phyloP scores from a whole-genome alignment of 495 filamentous ascomycete genomes.

The Hypoxylon fragiforme region DNA sequence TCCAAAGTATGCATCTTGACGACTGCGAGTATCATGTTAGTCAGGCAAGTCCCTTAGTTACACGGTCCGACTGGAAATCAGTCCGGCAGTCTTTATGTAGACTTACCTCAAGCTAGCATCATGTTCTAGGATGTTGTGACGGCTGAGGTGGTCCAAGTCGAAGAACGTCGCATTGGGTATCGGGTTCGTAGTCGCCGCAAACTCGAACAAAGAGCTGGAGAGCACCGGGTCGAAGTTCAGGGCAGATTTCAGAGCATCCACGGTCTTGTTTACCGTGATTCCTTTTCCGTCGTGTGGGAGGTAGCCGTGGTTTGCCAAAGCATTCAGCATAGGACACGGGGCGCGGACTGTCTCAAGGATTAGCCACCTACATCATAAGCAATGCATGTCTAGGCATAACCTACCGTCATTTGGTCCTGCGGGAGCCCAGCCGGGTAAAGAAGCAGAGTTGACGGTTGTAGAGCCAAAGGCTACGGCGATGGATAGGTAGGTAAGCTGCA shows the following conservation, averaged over 20 bases:
- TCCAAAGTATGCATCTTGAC: constrained; percentile 49
- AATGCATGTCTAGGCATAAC: constrained; percentile 14
- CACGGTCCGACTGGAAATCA: too few relatives aligned
- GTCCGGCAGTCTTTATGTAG: too few relatives aligned
- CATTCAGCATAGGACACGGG: constrained; percentile 48
- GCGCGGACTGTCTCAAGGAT: constrained; percentile 31
- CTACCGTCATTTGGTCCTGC: constrained; percentile 27
- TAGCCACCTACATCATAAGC: constrained; percentile 17
- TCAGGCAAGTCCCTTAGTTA: not conserved
- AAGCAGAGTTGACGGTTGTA: not conserved
- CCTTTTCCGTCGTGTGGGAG: constrained; percentile 43
- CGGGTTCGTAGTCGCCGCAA: constrained; percentile 51
- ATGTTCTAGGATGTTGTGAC: constrained; percentile 55
- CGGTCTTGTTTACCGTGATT: constrained; percentile 40
- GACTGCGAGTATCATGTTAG: constrained; percentile 32
- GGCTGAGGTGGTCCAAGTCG: constrained; percentile 50
- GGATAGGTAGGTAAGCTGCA: constrained; percentile 21
- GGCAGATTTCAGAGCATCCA: constrained; percentile 42
- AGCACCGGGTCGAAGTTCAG: constrained; percentile 50
- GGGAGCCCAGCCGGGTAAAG: constrained; percentile 7
- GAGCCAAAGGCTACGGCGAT: constrained; percentile 18
- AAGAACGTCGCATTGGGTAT: constrained; percentile 54
- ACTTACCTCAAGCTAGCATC: constrained; percentile 55
- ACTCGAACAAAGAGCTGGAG: constrained; percentile 43
- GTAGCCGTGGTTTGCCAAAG: constrained; percentile 45